Evolutionary conservation across 805 yeast genomes (phyloP), one percentile per base, ranked within the genome.

Genomic region (Groenewaldozyma salmanticensis): DNA sequence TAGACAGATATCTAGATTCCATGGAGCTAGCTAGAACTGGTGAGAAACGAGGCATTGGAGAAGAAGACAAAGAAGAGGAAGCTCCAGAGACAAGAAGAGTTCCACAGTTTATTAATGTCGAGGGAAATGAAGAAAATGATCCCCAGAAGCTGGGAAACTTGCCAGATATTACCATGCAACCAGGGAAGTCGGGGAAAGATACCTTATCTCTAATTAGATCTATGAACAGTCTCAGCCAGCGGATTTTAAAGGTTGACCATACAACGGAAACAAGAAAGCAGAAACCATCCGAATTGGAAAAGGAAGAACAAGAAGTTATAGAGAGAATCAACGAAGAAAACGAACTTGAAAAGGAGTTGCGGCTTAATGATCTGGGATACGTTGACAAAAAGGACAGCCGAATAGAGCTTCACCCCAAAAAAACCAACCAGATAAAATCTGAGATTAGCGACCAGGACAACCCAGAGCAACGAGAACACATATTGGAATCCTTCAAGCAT

Each of bases 111-210:
- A 72, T 88, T 27, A 95, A 92, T 56, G 60, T 92, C 15, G 74
- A 70, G 38, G 96, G 86, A 2, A 92, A 92, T 56, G 74, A 72
- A 42, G 82, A 80, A 37, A 94, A 90, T 55, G 83, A 83, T 54
- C 72, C 94, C 0, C 79, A 78, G 37, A 73, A 68, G 48, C 61
- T 72, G 38, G 96, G 96, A 1, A 84, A 85, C 54, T 68, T 70
- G 17, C 95, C 96, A 0, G 96, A 90, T 61, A 67, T 84, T 41
- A 90, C 96, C 4, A 90, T 90, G 97, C 63, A 66, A 5, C 66
- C 72, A 43, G 77, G 79, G 35, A 62, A 68, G 32, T 72, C 72
- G 35, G 75, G 74, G 40, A 72, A 70, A 24, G 95, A 84, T 48
- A 75, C 87, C 51, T 70, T 84, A 15, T 75, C 81, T 15, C 77